Evolutionary conservation across 306 rosid species (phyloP), one percentile per base, ranked within the genome.

Genomic region (Cucumis cinereus): DNA sequence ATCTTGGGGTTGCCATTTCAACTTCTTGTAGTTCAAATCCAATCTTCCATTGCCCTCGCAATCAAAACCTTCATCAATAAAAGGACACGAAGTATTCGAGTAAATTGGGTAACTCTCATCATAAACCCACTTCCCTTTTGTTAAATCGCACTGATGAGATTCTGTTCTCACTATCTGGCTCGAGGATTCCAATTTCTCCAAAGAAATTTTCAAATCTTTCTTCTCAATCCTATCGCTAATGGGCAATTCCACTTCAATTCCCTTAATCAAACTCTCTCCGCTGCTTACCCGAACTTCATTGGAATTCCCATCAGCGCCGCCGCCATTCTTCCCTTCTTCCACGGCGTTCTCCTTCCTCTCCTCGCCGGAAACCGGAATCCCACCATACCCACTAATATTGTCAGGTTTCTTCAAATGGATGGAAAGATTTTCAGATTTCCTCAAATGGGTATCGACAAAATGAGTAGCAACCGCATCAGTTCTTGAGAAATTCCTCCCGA

Each of bases 61-160:
- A 84, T 94, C 87, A 75, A 94, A 91, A 53, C 95, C 99, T 84
- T 94, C 97, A 77, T 94, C 99, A 69, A 94, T 86, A 58, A 87
- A 92, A 81, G 95, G 87, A 80, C 97, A 94, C 1, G 97, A 90
- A 81, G 6, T 77, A 79, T 81, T 84, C 36, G 81, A 58, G 79
- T 94, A 94, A 79, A 89, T 75, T 45, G 92, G 95, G 45, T 87
- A 87, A 76, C 81, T 89, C 81, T 88, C 95, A 66, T 94, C 93
- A 82, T 84, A 91, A 79, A 89, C 89, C 99, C 97, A 94, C 74
- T 60, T 81, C 78, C 98, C 97, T 63, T 80, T 86, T 30, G 88
- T 79, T 33, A 86, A 84, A 85, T 94, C 97, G 75, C 98, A 94
- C 30, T 38, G 83, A 84, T 83, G 66, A 16, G 35, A 43, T 67